Conservation (phyloP, 345 rosid genomes). For the Euphorbia pulcherrima region DNA sequence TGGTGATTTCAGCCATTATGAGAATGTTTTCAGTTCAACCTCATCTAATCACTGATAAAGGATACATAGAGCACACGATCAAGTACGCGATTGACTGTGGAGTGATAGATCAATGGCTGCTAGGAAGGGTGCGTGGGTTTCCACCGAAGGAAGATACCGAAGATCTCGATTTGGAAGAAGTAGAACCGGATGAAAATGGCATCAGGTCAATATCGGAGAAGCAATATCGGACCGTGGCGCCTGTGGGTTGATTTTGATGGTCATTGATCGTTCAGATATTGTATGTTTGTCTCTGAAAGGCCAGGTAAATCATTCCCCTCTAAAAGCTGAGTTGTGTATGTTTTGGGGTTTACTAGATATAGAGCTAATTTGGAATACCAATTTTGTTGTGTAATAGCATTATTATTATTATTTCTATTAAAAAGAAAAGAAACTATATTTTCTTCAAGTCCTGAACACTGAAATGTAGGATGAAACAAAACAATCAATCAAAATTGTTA, state of each 20-base stretch:
- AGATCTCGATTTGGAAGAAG: conserved; percentile 53
- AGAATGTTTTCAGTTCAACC: conserved; percentile 81
- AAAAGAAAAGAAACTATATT: background rate
- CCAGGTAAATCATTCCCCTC: conserved; percentile 11
- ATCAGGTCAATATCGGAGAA: conserved; percentile 56
- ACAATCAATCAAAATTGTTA: too few species aligned
- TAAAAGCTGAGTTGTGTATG: conserved; percentile 19
- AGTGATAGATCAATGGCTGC: conserved; percentile 77
- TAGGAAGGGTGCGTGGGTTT: conserved; percentile 53
- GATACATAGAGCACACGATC: conserved; percentile 53
- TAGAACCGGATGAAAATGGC: conserved; percentile 50
- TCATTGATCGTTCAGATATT: background rate
- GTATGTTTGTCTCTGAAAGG: background rate
- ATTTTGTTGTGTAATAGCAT: conserved; percentile 19
- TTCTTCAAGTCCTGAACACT: background rate
- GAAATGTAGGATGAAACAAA: too few species aligned
- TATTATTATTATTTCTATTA: background rate
- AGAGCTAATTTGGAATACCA: conserved; percentile 10
- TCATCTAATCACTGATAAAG: conserved; percentile 57
- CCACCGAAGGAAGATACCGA: conserved; percentile 65
- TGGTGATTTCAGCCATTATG: conserved; percentile 54
- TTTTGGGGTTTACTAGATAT: conserved; percentile 4
- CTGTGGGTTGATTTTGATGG: background rate
- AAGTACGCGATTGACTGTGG: conserved; percentile 80
- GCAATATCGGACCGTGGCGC: conserved; percentile 33